phyloP scores from a whole-genome alignment of 805 yeast genomes.

The Priceomyces haplophilus region DNA sequence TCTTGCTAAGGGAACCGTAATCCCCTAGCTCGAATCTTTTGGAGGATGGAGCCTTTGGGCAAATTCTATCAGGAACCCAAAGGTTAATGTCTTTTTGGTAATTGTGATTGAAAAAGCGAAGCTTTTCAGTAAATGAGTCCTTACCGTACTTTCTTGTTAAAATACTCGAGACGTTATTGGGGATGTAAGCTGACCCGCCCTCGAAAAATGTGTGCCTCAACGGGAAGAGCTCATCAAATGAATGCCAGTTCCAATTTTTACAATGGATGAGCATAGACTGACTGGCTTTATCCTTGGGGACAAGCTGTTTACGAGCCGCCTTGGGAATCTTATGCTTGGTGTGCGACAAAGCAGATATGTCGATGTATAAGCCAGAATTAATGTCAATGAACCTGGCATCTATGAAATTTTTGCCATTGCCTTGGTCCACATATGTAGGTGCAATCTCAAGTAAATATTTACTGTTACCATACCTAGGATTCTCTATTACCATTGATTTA shows the following conservation, averaged over 20 bases:
- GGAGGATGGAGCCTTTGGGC: conserved; percentile 28
- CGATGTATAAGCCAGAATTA: conserved; percentile 42
- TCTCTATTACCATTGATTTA: conserved; percentile 22
- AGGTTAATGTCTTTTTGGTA: conserved; percentile 42
- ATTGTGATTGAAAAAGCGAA: conserved; percentile 28
- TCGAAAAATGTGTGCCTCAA: conserved; percentile 36
- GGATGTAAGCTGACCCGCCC: conserved; percentile 35
- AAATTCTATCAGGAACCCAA: conserved; percentile 46
- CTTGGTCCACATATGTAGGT: conserved; percentile 30
- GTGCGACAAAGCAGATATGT: conserved; percentile 39
- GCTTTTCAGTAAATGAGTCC: conserved; percentile 26
- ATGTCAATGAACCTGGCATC: conserved; percentile 39
- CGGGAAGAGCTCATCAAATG: conserved; percentile 34
- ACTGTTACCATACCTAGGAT: conserved; percentile 30
- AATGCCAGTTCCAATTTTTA: conserved; percentile 40
- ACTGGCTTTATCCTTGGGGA: conserved; percentile 8
- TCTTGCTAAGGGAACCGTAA: conserved; percentile 24
- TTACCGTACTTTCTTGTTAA: conserved; percentile 31
- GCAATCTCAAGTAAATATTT: conserved; percentile 23
- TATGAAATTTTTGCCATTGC: conserved; percentile 41
- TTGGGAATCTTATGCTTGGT: conserved; percentile 21
- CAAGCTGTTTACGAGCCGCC: conserved; percentile 6
- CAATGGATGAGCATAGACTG: conserved; percentile 30
- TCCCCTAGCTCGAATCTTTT: conserved; percentile 22
- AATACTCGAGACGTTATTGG: conserved; percentile 30